Evolutionary conservation across 352 stramenopile species (phyloP).

Genomic region (Phytophthora nicotianae): DNA sequence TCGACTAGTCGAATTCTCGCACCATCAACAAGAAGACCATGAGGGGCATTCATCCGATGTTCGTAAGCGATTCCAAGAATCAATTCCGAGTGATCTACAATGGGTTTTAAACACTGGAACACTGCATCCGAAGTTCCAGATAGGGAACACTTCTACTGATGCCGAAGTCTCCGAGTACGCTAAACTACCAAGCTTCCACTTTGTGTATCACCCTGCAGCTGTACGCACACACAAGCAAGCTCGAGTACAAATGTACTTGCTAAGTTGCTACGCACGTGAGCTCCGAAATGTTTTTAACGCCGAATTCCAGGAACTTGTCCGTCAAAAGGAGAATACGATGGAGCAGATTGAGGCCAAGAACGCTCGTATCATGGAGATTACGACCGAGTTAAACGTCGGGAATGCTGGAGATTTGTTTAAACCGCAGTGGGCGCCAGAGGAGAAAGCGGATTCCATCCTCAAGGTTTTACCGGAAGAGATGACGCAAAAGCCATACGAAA

Average conservation of each 20-base stretch:
- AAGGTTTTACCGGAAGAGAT: conserved; percentile 79
- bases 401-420: conserved; percentile 46
- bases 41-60: conserved; percentile 24
- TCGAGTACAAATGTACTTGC: conserved; percentile 85
- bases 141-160: conserved; percentile 9
- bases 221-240: conserved; percentile 85
- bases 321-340: conserved; percentile 82
- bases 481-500: conserved; percentile 86
- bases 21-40: conserved; percentile 57
- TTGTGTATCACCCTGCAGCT: conserved; percentile 90
- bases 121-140: conserved; percentile 43
- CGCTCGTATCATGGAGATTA: conserved; percentile 88
- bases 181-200: conserved; percentile 54
- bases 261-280: conserved; percentile 73
- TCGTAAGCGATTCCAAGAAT: conserved; percentile 52
- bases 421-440: conserved; percentile 57
- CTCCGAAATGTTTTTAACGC: conserved; percentile 84
- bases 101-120: conserved; percentile 62
- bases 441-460: conserved; percentile 73
- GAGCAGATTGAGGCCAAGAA: conserved; percentile 91
- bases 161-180: conserved; percentile 31
- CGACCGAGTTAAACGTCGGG: conserved; percentile 52
- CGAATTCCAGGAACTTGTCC: conserved; percentile 78
- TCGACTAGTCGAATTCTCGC: conserved; percentile 66
- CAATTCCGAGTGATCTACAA: conserved; percentile 54